These are phyloP conservation scores for Penicillium parvum DNA, from an alignment of 495 filamentous ascomycete genomes.

Conservation along the genomic window DNA sequence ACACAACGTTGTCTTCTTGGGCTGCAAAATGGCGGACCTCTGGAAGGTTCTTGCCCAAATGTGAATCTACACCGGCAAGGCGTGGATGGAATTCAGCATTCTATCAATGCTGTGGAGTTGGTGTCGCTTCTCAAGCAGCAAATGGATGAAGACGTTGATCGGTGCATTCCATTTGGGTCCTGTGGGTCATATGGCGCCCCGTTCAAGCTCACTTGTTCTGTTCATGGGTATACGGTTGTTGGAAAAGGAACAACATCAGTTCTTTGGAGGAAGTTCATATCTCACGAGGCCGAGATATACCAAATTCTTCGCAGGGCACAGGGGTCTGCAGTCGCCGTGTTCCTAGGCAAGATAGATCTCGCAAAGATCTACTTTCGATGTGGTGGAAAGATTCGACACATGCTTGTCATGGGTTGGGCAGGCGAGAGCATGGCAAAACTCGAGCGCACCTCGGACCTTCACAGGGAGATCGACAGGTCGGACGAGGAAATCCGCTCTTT, in stretches of 20 bases:
- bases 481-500: constrained; percentile 18
- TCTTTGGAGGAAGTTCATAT: constrained; percentile 32
- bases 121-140: constrained; percentile 17
- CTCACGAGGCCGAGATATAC: constrained; percentile 43
- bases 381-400: constrained; percentile 40
- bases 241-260: constrained; percentile 40
- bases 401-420: constrained; percentile 46
- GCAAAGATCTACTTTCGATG: constrained; percentile 34
- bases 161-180: constrained; percentile 18
- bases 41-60: constrained; percentile 44
- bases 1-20: constrained; percentile 45
- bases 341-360: constrained; percentile 42
- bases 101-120: constrained; percentile 12
- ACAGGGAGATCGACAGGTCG: constrained; percentile 11
- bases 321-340: constrained; percentile 39
- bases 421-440: constrained; percentile 23
- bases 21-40: constrained; percentile 25
- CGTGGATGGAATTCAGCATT: constrained; percentile 12
- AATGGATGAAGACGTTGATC: constrained; percentile 28
- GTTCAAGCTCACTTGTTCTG: constrained; percentile 37
- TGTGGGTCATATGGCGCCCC: constrained; percentile 28
- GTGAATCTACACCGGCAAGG: constrained; percentile 25
- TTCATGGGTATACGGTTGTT: constrained; percentile 45
- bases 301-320: constrained; percentile 31
- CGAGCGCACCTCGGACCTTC: constrained; percentile 9